phyloP scores from a whole-genome alignment of 2,329 filamentous ascomycete species.

The Aspergillus hiratsukae region DNA sequence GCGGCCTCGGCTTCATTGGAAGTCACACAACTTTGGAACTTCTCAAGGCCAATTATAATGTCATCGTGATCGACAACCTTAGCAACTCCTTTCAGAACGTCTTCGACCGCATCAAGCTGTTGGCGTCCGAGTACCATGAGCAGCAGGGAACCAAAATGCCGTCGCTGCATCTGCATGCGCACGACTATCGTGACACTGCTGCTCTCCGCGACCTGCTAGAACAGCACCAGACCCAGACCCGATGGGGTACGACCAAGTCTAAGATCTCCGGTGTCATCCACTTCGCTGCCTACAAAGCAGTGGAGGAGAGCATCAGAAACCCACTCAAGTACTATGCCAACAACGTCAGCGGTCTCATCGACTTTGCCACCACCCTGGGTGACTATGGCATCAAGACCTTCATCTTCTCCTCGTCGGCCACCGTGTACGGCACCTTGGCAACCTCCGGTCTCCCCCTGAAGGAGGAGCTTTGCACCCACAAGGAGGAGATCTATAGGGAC shows the following conservation, averaged over 20 bases:
- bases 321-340: slow-evolving; percentile 64
- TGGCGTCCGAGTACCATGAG: slow-evolving; percentile 35
- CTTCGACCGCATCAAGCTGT: slow-evolving; percentile 30
- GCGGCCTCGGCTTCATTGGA: slow-evolving; percentile 41
- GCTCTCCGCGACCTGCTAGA: slow-evolving; percentile 42
- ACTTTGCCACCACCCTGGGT: slow-evolving; percentile 54
- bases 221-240: slow-evolving; percentile 34
- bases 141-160: slow-evolving; percentile 40
- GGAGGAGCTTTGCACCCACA: slow-evolving; percentile 55
- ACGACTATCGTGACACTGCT: slow-evolving; percentile 45
- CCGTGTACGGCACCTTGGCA: slow-evolving; percentile 58
- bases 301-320: slow-evolving; percentile 57
- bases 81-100: slow-evolving; percentile 37
- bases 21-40: slow-evolving; percentile 41
- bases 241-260: slow-evolving; percentile 39
- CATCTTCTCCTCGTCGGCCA: slow-evolving; percentile 65
- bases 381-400: slow-evolving; percentile 61
- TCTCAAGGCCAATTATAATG: slow-evolving; percentile 38
- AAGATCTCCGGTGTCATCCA: slow-evolving; percentile 62
- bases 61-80: slow-evolving; percentile 40
- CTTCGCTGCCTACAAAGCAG: slow-evolving; percentile 64
- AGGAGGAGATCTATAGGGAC: slow-evolving; percentile 43
- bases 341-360: slow-evolving; percentile 61
- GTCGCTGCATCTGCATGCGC: slow-evolving; percentile 42
- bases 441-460: slow-evolving; percentile 49